Evolutionary conservation across 106 monocot genomes (phyloP), one percentile per base, ranked within the genome.

Genomic region (Allium cepa): DNA sequence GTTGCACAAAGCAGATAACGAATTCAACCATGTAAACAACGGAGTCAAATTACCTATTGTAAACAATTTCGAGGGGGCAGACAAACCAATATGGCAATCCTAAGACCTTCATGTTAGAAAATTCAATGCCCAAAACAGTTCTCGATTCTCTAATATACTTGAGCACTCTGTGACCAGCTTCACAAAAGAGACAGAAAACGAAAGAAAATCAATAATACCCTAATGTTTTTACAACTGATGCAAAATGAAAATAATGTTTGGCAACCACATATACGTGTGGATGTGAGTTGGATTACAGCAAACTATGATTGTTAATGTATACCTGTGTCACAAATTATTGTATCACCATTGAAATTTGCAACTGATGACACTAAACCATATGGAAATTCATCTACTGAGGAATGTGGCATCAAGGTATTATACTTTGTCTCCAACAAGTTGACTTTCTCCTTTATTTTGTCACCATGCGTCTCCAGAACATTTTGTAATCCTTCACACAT

Each of bases 51-150:
- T 59, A 96, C 96, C 88, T 82, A 14, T 58, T 77, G 72, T 49
- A 72, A 69, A 88, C 78, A 63, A 69, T 80, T 66, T 96, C 96
- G 67, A 86, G 75, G 64, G 88, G 91, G 62, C 78, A 84, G 71
- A 72, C 67, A 53, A 84, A 57, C 92, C 92, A 96, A 79, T 84
- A 82, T 45, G 96, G 96, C 66, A 92, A 59, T 11, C 91, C 88
- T 77, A 96, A 86, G 60, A 82, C 62, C 50, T 76, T 83, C 58
- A 88, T 62, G 51, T 92, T 68, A 66, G 88, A 78, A 72, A 96
- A 80, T 26, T 73, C 79, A 68, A 96, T 53, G 56, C 15, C 50
- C 49, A 79, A 75, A 46, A 68, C 57, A 55, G 46, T 16, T 45
- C 36, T 76, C 17, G 88, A 78, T 67, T 71, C 69, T 57, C 48